Evolutionary conservation across 2,329 filamentous ascomycete genomes (phyloP).

Genomic region (Xylariaceae sp.): DNA sequence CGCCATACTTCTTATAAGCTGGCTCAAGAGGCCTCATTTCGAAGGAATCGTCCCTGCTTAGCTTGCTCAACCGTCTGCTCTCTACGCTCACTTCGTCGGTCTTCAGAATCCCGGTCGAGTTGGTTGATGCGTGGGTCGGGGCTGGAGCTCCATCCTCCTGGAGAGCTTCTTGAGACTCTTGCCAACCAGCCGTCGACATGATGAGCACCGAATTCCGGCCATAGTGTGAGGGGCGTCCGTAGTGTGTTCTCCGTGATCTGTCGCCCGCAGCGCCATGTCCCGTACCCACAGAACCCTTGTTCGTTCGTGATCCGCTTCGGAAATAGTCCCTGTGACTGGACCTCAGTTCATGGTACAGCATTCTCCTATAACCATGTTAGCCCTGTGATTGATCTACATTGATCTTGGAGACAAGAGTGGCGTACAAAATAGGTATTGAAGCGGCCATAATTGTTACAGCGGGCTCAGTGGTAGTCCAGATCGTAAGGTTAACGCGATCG

Average conservation of each 20-base stretch:
- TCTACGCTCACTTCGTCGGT: conserved; percentile 27
- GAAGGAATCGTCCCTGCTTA: conserved; percentile 9
- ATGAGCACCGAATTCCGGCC: conserved; percentile 26
- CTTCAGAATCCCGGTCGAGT: conserved; percentile 22
- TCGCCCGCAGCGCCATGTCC: not conserved
- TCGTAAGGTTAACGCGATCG: conserved; percentile 31
- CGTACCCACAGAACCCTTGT: not conserved
- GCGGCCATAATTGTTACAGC: conserved; percentile 33
- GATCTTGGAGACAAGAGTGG: not conserved
- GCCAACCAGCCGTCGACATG: conserved; percentile 27
- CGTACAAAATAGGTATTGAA: conserved; percentile 30
- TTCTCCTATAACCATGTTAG: conserved; percentile 19
- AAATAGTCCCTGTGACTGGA: conserved; percentile 25
- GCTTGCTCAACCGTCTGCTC: conserved; percentile 14
- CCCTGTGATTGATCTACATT: too few relatives aligned
- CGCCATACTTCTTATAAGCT: not conserved
- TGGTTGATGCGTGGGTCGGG: conserved; percentile 2
- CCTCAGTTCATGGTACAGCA: conserved; percentile 30
- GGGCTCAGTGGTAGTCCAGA: conserved; percentile 32
- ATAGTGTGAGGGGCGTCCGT: conserved; percentile 10
- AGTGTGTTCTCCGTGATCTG: conserved; percentile 18
- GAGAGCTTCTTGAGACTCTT: conserved; percentile 30
- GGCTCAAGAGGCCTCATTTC: conserved; percentile 7
- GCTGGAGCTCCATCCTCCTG: conserved; percentile 15
- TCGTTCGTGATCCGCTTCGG: conserved; percentile 15